Evolutionary conservation across 192 early-diverging fungal genomes (phyloP).

Genomic region (Coemansia sp.): DNA sequence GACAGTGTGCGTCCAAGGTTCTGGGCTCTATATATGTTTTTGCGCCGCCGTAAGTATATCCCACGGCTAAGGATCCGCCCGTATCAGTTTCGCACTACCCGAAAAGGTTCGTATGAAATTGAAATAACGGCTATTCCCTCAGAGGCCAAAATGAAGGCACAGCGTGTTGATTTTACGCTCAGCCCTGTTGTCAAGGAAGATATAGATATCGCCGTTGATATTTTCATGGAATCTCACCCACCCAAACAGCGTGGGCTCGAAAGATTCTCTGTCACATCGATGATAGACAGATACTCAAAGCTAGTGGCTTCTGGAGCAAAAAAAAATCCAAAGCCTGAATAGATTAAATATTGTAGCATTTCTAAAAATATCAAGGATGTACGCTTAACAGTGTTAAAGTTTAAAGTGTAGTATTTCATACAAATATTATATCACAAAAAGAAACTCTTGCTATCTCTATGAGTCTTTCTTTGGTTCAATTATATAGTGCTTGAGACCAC

Average conservation of each 20-base stretch:
- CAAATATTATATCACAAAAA: too few species aligned
- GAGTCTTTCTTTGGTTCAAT: too few species aligned
- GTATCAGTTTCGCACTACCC: constrained; percentile 16
- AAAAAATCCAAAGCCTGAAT: too few species aligned
- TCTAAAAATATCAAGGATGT: background rate
- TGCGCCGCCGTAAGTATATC: constrained; percentile 29
- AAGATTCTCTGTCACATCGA: background rate
- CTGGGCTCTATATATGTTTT: constrained; percentile 47
- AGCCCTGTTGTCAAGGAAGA: constrained; percentile 5
- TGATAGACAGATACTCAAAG: background rate
- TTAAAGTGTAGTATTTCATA: too few species aligned
- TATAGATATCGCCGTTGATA: constrained; percentile 12
- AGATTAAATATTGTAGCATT: background rate
- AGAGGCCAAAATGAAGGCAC: constrained; percentile 7
- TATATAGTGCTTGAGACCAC: too few species aligned
- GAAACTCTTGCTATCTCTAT: too few species aligned
- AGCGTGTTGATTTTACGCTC: constrained; percentile 6
- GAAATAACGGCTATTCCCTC: constrained; percentile 23
- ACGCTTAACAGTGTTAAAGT: too few species aligned
- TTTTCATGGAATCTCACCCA: constrained; percentile 16
- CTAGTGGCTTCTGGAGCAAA: background rate
- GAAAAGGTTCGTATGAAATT: constrained; percentile 4
- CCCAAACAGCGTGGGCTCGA: background rate
- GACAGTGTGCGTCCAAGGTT: constrained; percentile 23
- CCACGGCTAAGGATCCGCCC: constrained; percentile 16